These are phyloP conservation scores for Lipomyces lipofer DNA, from an alignment of 805 yeast species.

Conservation along the genomic window DNA sequence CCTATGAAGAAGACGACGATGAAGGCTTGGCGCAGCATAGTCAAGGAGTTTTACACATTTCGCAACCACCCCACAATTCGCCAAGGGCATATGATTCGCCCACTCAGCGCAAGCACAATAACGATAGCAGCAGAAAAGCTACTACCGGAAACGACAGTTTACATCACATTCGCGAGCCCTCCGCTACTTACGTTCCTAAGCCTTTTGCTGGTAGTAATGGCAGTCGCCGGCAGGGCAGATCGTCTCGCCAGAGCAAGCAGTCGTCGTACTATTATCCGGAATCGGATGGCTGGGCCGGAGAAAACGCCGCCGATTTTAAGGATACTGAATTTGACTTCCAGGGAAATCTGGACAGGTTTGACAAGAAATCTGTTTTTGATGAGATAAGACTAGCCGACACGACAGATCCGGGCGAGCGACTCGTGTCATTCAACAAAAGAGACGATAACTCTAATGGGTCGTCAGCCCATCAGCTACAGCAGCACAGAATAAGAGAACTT, in stretches of 20 bases:
- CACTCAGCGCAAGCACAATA: neutral
- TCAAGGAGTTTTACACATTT: neutral
- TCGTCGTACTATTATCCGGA: slow-evolving; percentile 29
- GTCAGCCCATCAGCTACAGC: slow-evolving; percentile 26
- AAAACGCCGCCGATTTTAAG: slow-evolving; percentile 45
- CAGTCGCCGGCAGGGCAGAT: slow-evolving; percentile 4
- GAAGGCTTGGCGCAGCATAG: neutral
- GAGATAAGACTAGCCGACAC: slow-evolving; percentile 61
- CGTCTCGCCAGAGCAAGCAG: slow-evolving; percentile 26
- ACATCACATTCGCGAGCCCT: slow-evolving; percentile 17
- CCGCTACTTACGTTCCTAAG: slow-evolving; percentile 20
- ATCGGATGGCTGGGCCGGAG: slow-evolving; percentile 34
- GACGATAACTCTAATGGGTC: slow-evolving; percentile 11
- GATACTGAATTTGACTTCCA: slow-evolving; percentile 82
- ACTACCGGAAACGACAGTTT: too few relatives aligned
- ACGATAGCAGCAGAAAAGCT: neutral
- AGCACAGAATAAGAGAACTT: slow-evolving; percentile 21
- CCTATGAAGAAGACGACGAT: slow-evolving; percentile 8
- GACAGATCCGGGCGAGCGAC: slow-evolving; percentile 57
- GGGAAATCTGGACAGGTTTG: slow-evolving; percentile 76
- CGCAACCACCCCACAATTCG: too few relatives aligned
- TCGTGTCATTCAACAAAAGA: slow-evolving; percentile 70
- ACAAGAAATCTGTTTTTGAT: slow-evolving; percentile 75
- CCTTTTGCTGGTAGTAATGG: slow-evolving; percentile 13
- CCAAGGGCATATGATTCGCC: too few relatives aligned